A percentile compares a stretch with the other conserved stretches of the same genome.
These are phyloP conservation scores for Alternaria triticimaculans DNA, from an alignment of 2,329 filamentous ascomycete genomes.

Conservation along the genomic window DNA sequence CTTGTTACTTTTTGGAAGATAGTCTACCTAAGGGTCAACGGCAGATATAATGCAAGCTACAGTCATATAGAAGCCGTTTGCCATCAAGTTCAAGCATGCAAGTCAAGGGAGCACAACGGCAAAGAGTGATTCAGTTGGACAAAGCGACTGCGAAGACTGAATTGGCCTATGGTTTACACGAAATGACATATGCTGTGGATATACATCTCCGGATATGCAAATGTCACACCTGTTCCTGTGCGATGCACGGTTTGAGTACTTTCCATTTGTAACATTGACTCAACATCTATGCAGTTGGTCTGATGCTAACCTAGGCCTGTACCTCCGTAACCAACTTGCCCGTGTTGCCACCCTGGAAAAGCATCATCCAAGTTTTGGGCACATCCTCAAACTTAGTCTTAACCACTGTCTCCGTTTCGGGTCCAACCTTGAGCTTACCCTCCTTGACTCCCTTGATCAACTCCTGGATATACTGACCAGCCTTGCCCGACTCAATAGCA, in stretches of 20 bases:
- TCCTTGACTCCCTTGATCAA: constrained; percentile 45
- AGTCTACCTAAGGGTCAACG: background rate
- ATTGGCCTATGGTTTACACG: background rate
- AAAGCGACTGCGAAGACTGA: background rate
- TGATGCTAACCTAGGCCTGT: background rate
- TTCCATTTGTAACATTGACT: background rate
- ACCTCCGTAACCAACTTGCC: constrained; percentile 56
- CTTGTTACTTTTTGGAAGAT: background rate
- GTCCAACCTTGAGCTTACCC: constrained; percentile 55
- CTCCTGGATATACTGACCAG: constrained; percentile 30
- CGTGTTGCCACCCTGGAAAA: constrained; percentile 57
- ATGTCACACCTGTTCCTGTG: background rate
- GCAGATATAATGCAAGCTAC: background rate
- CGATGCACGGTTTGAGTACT: background rate
- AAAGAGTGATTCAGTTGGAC: background rate
- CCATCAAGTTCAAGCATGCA: background rate
- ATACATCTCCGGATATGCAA: background rate
- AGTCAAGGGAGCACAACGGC: background rate
- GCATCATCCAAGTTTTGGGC: constrained; percentile 57
- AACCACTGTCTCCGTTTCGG: constrained; percentile 57
- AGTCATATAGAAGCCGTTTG: background rate
- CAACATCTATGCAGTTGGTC: background rate
- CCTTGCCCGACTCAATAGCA: constrained; percentile 40
- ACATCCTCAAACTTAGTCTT: constrained; percentile 57
- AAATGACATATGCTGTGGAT: background rate